Evolutionary conservation across 2,329 filamentous ascomycete species (phyloP).

Genomic region (Fusarium chuoi): DNA sequence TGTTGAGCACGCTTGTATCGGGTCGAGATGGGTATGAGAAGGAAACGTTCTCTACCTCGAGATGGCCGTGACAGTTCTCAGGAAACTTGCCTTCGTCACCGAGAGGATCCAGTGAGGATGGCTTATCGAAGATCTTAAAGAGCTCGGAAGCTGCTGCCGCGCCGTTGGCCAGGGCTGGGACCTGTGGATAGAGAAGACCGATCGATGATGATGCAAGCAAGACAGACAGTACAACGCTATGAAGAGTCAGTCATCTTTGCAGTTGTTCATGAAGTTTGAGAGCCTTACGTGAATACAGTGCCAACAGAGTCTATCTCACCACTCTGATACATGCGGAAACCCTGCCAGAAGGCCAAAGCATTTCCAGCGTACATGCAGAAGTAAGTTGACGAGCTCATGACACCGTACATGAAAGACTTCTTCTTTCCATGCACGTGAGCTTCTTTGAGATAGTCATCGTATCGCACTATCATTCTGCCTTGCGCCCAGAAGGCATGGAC

Average conservation of each 20-base stretch:
- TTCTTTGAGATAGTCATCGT: slow-evolving; percentile 49
- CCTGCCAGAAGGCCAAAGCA: slow-evolving; percentile 57
- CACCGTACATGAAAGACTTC: slow-evolving; percentile 49
- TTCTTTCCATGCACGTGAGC: slow-evolving; percentile 50
- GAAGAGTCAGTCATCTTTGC: neutral
- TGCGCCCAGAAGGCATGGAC: slow-evolving; percentile 58
- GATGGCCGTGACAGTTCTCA: slow-evolving; percentile 46
- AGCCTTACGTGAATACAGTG: slow-evolving; percentile 51
- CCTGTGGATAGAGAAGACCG: slow-evolving; percentile 19
- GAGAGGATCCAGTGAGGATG: slow-evolving; percentile 26
- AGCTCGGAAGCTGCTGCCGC: slow-evolving; percentile 27
- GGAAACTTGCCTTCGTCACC: neutral
- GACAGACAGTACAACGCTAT: slow-evolving; percentile 24
- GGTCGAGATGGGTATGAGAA: slow-evolving; percentile 75
- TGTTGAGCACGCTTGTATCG: slow-evolving; percentile 66
- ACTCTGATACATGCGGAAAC: slow-evolving; percentile 48
- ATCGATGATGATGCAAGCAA: slow-evolving; percentile 26
- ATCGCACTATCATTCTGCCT: slow-evolving; percentile 48
- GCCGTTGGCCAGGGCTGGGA: slow-evolving; percentile 22
- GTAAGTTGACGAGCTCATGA: slow-evolving; percentile 51
- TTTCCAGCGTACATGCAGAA: slow-evolving; percentile 54
- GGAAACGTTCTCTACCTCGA: slow-evolving; percentile 65
- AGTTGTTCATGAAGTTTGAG: fast-evolving
- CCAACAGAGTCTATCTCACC: slow-evolving; percentile 51
- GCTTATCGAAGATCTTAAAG: slow-evolving; percentile 25